Percentiles rank a stretch among this genome's conserved stretches.
phyloP scores from a whole-genome alignment of 768 basidiomycete species.

The Daedaleopsis sinensis region DNA sequence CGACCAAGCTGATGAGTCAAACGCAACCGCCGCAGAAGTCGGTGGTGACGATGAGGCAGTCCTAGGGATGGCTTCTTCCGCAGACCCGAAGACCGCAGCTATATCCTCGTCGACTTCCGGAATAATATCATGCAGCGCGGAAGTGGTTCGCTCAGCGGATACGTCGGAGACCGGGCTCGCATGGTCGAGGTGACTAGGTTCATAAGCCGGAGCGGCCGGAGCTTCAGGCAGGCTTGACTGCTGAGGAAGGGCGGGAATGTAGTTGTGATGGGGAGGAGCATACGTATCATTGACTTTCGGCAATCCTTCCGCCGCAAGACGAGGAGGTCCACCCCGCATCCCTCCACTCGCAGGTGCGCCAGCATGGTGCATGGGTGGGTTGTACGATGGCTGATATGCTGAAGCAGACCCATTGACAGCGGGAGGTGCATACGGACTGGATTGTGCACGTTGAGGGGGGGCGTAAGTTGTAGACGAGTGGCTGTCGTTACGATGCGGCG shows the following conservation, averaged over 20 bases:
- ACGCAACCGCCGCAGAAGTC: conserved; percentile 17
- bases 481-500: conserved; percentile 5
- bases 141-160: neutral
- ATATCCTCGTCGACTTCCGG: conserved; percentile 6
- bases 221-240: neutral
- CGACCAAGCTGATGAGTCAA: conserved; percentile 20
- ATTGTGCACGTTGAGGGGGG: neutral
- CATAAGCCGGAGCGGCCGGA: neutral
- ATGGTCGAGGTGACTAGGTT: neutral
- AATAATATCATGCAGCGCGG: neutral
- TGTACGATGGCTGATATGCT: conserved; percentile 2
- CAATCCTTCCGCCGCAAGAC: neutral
- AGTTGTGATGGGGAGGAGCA: neutral
- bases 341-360: neutral
- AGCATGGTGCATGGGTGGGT: neutral
- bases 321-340: neutral
- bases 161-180: neutral
- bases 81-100: neutral
- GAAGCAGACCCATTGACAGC: neutral
- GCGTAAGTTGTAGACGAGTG: conserved; percentile 1
- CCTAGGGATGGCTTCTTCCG: neutral
- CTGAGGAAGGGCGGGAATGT: conserved; percentile 1
- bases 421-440: neutral
- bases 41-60: conserved; percentile 10
- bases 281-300: conserved; percentile 6